Base-by-base conservation (phyloP, 305 asterid species). In the Fraxinus baroniana region DNA sequence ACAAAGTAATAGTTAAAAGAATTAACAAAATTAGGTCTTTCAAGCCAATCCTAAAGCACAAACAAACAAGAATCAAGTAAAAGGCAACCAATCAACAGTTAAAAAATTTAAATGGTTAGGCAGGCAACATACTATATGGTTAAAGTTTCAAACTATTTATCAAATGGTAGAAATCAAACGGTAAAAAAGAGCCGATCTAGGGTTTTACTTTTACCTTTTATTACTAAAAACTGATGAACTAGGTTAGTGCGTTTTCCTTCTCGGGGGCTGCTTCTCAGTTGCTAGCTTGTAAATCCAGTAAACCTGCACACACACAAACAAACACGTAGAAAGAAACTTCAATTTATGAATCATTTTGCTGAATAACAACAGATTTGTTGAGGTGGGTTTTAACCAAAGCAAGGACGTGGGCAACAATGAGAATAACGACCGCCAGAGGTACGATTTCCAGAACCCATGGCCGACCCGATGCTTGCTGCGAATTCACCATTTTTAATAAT, bases 211-310 rank as follows among this genome's bases (percentile, higher is more conserved):
- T n/a, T n/a, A n/a, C n/a, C 74, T 66, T 66, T 66, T 66, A 66
- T 66, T 26, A 70, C 35, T 2, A 44, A 80, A 80, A 46, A 71
- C 4, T 39, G 2, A 46, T 52, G 62, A 71, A 70, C 55, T 72
- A 41, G 32, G 7, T 24, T 86, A 88, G 33, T 91, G 93, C 74
- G 80, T 88, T 88, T 94, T 94, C 39, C 89, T 88, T 86, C 97
- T 91, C 78, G 72, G 86, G 1, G 94, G 92, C 85, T 88, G 98
- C 87, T 89, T 95, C 80, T 95, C 97, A 74, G 94, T 95, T 80
- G 95, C 95, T 77, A 95, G 86, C 85, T 93, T 88, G 87, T 90
- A 95, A 89, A 95, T 90, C 99, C 99, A 95, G 84, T 94, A 95
- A 75, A 89, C 97, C 98, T 95, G 80, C 78, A 84, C 74, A 60